Evolutionary conservation across 2,329 filamentous ascomycete species (phyloP).

Genomic region (Alternaria gaisen): DNA sequence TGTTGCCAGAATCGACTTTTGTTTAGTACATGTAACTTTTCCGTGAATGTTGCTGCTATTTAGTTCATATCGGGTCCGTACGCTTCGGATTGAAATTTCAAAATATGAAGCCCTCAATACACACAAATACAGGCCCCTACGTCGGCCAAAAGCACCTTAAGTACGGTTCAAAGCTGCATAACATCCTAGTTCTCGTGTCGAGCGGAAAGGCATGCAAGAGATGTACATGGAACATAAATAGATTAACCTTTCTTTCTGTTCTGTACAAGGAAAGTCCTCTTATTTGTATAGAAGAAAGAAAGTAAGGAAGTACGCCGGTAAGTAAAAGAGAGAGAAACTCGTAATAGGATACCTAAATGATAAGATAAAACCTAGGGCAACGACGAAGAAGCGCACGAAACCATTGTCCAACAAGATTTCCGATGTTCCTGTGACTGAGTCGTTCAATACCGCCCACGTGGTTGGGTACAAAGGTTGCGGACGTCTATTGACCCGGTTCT

Average conservation of each 20-base stretch:
- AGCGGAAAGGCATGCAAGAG: not conserved
- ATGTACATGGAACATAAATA: too few species aligned
- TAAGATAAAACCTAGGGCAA: not conserved
- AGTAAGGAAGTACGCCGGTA: too few species aligned
- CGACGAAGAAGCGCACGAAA: not conserved
- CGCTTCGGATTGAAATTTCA: not conserved
- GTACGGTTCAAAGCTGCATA: not conserved
- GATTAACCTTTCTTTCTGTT: too few species aligned
- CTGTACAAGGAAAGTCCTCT: too few species aligned
- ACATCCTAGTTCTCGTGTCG: not conserved
- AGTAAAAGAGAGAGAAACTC: too few species aligned
- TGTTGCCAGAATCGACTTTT: not conserved
- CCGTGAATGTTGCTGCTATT: not conserved
- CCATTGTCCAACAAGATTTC: not conserved
- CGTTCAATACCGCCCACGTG: not conserved
- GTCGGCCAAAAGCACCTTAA: not conserved
- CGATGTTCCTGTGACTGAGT: not conserved
- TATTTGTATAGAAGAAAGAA: too few species aligned
- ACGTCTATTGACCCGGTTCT: not conserved
- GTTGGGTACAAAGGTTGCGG: not conserved
- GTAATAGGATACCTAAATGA: too few species aligned
- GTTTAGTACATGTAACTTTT: not conserved
- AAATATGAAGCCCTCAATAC: not conserved
- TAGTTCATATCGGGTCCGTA: not conserved
- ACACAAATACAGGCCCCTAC: not conserved